phyloP scores from a whole-genome alignment of 768 basidiomycete genomes.

The Boletus insuetus region DNA sequence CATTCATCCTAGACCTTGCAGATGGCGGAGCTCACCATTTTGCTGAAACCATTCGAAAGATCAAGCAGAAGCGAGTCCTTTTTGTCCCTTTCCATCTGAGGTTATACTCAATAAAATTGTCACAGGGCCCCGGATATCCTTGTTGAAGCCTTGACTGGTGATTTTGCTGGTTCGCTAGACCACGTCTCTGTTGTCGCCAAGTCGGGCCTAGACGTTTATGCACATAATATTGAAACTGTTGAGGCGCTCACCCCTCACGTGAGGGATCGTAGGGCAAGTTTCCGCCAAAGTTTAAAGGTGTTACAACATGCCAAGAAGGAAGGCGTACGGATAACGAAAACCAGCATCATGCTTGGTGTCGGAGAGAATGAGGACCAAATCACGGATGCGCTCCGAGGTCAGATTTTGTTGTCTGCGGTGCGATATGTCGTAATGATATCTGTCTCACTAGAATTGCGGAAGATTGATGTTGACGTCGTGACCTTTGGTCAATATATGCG shows the following conservation, averaged over 20 bases:
- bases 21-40: slow-evolving; percentile 95
- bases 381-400: slow-evolving; percentile 78
- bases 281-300: slow-evolving; percentile 79
- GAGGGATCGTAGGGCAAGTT: slow-evolving; percentile 90
- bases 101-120: neutral
- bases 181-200: slow-evolving; percentile 81
- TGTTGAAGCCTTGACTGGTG: slow-evolving; percentile 94
- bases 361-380: slow-evolving; percentile 88
- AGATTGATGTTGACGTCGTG: slow-evolving; percentile 89
- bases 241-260: slow-evolving; percentile 93
- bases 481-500: slow-evolving; percentile 99
- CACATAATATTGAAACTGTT: slow-evolving; percentile 97
- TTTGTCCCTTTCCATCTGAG: slow-evolving; percentile 30
- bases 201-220: slow-evolving; percentile 96
- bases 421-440: neutral
- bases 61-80: slow-evolving; percentile 78
- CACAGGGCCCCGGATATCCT: slow-evolving; percentile 89
- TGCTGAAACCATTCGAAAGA: slow-evolving; percentile 90
- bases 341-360: slow-evolving; percentile 97
- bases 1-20: slow-evolving; percentile 62
- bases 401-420: slow-evolving; percentile 18
- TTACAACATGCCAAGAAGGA: slow-evolving; percentile 80
- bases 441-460: slow-evolving; percentile 70
- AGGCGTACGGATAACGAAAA: slow-evolving; percentile 90
- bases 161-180: slow-evolving; percentile 79